Evolutionary conservation across 768 basidiomycete genomes (phyloP).

Genomic region (Boletus sp.): DNA sequence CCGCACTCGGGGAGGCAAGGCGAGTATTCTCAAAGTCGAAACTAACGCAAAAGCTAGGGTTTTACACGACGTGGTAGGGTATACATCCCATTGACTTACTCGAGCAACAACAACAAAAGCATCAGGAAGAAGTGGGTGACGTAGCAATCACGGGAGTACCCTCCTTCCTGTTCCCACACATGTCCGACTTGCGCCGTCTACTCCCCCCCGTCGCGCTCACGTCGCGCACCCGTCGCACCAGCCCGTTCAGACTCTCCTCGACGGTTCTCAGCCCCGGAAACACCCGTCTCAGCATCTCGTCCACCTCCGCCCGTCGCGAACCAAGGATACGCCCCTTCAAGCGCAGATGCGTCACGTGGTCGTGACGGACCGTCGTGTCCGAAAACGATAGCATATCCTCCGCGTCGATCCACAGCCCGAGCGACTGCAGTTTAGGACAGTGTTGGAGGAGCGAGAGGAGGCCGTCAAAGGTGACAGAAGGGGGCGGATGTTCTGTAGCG

Average conservation of each 20-base stretch:
- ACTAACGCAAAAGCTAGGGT: no score
- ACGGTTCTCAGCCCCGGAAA: conserved; percentile 20
- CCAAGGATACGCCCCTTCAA: conserved; percentile 16
- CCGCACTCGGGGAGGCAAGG: no score
- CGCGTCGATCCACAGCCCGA: conserved; percentile 14
- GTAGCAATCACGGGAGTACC: no score
- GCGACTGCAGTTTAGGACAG: conserved; percentile 16
- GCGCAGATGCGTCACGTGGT: conserved; percentile 9
- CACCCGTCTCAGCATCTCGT: conserved; percentile 19
- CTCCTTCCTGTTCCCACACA: no score
- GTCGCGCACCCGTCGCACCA: conserved; percentile 12
- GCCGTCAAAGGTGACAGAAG: conserved; percentile 18
- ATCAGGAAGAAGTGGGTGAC: background rate
- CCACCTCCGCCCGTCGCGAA: conserved; percentile 14
- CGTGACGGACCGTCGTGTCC: conserved; percentile 15
- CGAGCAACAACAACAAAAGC: no score
- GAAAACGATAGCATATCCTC: conserved; percentile 8
- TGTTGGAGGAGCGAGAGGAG: conserved; percentile 18
- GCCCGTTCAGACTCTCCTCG: conserved; percentile 20
- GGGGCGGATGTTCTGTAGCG: background rate
- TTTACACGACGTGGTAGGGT: no score
- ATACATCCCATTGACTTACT: no score
- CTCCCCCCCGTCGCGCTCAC: background rate
- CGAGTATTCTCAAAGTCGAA: no score
- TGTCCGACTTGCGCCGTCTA: background rate